phyloP scores from a whole-genome alignment of 306 rosid species.

The Citrullus mucosospermus region DNA sequence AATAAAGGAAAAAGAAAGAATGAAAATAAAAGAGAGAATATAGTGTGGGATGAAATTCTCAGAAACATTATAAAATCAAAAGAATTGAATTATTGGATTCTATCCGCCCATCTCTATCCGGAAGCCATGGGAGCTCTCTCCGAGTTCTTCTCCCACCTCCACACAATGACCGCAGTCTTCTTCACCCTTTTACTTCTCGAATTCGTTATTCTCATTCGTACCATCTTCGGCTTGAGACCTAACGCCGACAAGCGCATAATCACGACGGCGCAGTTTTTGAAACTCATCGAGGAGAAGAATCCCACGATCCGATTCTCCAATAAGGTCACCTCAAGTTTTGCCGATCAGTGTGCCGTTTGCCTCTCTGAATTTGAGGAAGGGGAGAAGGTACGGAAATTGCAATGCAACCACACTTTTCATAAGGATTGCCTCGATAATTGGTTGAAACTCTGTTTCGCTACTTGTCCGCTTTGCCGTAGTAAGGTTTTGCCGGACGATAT shows the following conservation, averaged over 20 bases:
- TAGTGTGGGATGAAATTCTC: background rate
- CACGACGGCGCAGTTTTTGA: constrained; percentile 51
- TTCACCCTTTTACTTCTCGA: constrained; percentile 44
- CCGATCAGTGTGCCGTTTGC: constrained; percentile 62
- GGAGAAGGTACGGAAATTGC: constrained; percentile 47
- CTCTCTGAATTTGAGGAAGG: constrained; percentile 69
- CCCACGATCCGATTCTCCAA: constrained; percentile 37
- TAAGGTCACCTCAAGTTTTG: background rate
- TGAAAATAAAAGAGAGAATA: background rate
- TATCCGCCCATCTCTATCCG: background rate
- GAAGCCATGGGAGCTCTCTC: constrained; percentile 48
- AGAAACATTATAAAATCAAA: background rate
- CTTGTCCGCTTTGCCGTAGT: constrained; percentile 83
- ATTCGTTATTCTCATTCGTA: constrained; percentile 21
- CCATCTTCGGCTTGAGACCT: constrained; percentile 25
- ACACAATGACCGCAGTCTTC: constrained; percentile 37
- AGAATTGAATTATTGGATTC: background rate
- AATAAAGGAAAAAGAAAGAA: background rate
- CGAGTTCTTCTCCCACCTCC: constrained; percentile 43
- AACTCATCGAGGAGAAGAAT: constrained; percentile 52
- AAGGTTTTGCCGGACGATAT: constrained; percentile 64
- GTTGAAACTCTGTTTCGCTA: constrained; percentile 60
- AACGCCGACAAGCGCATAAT: constrained; percentile 28
- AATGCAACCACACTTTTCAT: constrained; percentile 72
- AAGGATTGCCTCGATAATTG: constrained; percentile 72